Conservation (phyloP, 768 basidiomycete species). For the Auricularia heimuer region DNA sequence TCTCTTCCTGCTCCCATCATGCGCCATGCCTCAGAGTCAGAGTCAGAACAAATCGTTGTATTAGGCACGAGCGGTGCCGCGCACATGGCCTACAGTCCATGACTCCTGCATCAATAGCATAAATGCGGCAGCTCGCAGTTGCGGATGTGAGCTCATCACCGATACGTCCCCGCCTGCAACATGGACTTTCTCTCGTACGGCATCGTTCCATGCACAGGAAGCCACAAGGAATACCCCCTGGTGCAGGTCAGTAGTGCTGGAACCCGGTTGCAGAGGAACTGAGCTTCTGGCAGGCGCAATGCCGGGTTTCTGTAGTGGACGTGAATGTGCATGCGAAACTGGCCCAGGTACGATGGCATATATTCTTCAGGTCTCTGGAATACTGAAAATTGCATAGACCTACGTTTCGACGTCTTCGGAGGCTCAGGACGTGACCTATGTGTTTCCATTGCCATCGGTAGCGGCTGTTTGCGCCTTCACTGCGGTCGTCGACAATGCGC, state of each 20-base stretch:
- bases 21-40: too few relatives aligned
- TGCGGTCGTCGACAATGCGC: conserved; percentile 35
- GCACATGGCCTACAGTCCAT: too few relatives aligned
- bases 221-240: not conserved
- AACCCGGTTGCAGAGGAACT: not conserved
- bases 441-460: conserved; percentile 48
- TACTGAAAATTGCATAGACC: conserved; percentile 1
- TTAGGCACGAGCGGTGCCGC: too few relatives aligned
- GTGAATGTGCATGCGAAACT: not conserved
- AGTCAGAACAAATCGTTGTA: too few relatives aligned
- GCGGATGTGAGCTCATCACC: too few relatives aligned
- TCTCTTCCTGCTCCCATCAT: too few relatives aligned
- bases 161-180: not conserved
- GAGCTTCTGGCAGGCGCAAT: not conserved
- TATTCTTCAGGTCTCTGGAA: too few relatives aligned
- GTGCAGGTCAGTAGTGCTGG: not conserved
- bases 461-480: conserved; percentile 48
- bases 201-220: not conserved
- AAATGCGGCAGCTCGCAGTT: too few relatives aligned
- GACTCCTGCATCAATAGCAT: too few relatives aligned
- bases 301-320: not conserved
- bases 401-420: conserved; percentile 5
- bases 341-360: not conserved
- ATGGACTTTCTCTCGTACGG: not conserved
- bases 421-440: conserved; percentile 28